Evolutionary conservation across 192 early-diverging fungal species (phyloP), one percentile per base, ranked within the genome.

Genomic region (Podila minutissima): DNA sequence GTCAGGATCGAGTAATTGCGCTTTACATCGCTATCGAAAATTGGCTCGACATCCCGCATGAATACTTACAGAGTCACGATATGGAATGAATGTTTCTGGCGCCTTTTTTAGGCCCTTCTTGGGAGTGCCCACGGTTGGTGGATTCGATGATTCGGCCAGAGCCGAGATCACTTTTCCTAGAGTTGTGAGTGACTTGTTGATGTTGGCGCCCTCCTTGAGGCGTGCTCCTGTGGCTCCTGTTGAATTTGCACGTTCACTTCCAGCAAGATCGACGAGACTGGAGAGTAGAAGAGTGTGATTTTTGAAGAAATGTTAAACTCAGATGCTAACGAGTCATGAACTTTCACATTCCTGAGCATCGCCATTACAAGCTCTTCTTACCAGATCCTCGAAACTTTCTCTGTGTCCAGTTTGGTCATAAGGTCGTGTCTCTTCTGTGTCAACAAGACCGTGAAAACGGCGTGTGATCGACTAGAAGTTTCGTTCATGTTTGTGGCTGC

Each of bases 401-500:
- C 93, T 0, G 91, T 90, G 5, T 88, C 88, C 38, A 92, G 75
- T 51, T 82, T 91, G 15, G 85, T 88, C 15, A 82, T 50, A 1
- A 59, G 55, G 70, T 89, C 88, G 19, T 85, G 73, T 13, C 85
- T 70, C 69, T 89, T 92, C 74, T 93, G 89, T 5, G 93, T 93
- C 24, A 96, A 83, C 9, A 91, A 86, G 0, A 95, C 74, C 0
- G 94, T 94, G 63, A 94, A 96, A 37, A 96, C 94, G 4, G 94
- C 94, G 81, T 96, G 94, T 20, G 97, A 93, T 55, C 96, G 90
- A 83, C 92, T 94, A 46, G 95, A 97, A 2, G 91, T 91, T 66
- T 93, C 96, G 84, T 98, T 98, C 95, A 97, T 97, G 66, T 95
- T 93, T 53, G 97, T 98, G 19, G 96, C 89, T 2, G 96, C 97